A percentile compares a stretch with the other conserved stretches of the same genome.
Conservation (phyloP, 805 yeast species). For the Wickerhamomyces sydowiorum region DNA sequence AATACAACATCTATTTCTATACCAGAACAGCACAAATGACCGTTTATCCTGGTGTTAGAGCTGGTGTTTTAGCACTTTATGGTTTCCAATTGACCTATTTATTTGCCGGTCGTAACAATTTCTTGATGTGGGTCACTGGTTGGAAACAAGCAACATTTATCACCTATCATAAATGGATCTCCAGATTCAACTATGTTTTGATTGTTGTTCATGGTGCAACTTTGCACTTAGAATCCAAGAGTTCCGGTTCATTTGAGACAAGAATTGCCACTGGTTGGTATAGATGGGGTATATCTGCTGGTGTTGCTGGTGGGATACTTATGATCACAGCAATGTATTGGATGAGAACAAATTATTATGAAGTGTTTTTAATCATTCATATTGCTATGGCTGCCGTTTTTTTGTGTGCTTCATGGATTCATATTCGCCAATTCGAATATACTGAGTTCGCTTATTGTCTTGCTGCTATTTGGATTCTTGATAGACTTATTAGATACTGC, state of each 20-base stretch:
- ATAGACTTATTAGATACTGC: slow-evolving; percentile 38
- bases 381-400: slow-evolving; percentile 47
- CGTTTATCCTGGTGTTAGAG: slow-evolving; percentile 22
- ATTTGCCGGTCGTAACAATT: slow-evolving; percentile 71
- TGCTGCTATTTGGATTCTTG: slow-evolving; percentile 42
- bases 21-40: slow-evolving; percentile 11
- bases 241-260: slow-evolving; percentile 4
- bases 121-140: slow-evolving; percentile 56
- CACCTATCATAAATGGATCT: slow-evolving; percentile 60
- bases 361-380: slow-evolving; percentile 52
- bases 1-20: slow-evolving; percentile 14
- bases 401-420: slow-evolving; percentile 52
- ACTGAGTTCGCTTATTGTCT: slow-evolving; percentile 33
- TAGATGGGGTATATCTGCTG: slow-evolving; percentile 16
- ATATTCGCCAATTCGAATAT: slow-evolving; percentile 45
- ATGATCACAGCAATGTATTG: slow-evolving; percentile 24
- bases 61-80: slow-evolving; percentile 21
- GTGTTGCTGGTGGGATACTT: slow-evolving; percentile 5
- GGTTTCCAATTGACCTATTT: slow-evolving; percentile 48
- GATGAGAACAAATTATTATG: slow-evolving; percentile 53
- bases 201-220: slow-evolving; percentile 15
- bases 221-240: slow-evolving; percentile 15
- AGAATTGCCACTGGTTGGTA: slow-evolving; percentile 13
- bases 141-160: slow-evolving; percentile 61
- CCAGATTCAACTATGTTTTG: slow-evolving; percentile 34